Base-by-base conservation (phyloP, 768 basidiomycete genomes). In the Boletus tomentosulus region DNA sequence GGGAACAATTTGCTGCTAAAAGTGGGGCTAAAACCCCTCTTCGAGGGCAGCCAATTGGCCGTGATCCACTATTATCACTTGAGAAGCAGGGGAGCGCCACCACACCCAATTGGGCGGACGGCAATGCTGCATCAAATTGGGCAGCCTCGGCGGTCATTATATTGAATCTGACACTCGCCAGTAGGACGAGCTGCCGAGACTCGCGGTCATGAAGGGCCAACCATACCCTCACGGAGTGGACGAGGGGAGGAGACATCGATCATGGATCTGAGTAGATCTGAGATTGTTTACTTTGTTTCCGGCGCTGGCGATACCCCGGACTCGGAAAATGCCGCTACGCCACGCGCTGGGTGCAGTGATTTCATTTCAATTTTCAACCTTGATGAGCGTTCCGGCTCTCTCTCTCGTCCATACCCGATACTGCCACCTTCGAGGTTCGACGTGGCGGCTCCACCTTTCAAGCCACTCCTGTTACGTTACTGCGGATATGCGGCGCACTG, bases 261-360 rank as follows among this genome's bases (percentile, higher is more conserved):
- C 56, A 33, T 10, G n/a, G 53, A 65, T 65, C 55, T 53, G 16
- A 3, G 15, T n/a, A 37, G 50, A 70, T 70, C 66, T 69, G 6
- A 69, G 68, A 69, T 69, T 61, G 56, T 61, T 66, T 60, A 22
- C 44, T 62, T 59, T 69, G 65, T 60, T 46, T 64, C 68, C 68
- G 68, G 68, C 57, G 62, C 63, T 68, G 66, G 51, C 46, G 50
- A 65, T 57, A 43, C 68, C 68, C 68, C 68, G 68, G 57, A 66
- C 46, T 35, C 70, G 70, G 70, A 8, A 53, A 62, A 34, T 66
- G 28, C 68, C 70, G 58, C 30, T 16, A 27, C 15, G 24, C 41
- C 24, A 42, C 31, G 33, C 19, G 19, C 19, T 19, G 19, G 22
- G 11, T 33, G 44, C 35, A 15, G 35, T 38, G 46, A 27, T 16